These are phyloP conservation scores for Paragyromitra xinjiangensis DNA, from an alignment of 495 filamentous ascomycete genomes.

Conservation along the genomic window DNA sequence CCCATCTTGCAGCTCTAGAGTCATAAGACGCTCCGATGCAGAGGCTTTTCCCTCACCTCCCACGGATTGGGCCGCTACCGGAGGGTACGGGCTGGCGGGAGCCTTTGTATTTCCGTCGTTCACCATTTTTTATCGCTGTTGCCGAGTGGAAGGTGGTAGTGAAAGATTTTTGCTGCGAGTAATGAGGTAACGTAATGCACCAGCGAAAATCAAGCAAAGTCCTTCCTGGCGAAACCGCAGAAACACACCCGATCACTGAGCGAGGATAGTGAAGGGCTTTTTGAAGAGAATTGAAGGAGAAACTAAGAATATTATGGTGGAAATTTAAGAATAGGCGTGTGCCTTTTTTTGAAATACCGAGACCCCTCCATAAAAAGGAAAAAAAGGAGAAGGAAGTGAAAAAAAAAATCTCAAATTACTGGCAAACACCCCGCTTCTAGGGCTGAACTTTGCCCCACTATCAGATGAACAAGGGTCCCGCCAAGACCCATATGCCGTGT, in stretches of 20 bases:
- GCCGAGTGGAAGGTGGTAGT: background rate
- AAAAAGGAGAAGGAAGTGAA: constrained; percentile 2
- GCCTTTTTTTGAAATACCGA: constrained; percentile 9
- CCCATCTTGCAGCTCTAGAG: constrained; percentile 90
- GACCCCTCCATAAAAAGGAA: constrained; percentile 7
- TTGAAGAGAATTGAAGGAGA: background rate
- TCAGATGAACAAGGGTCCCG: background rate
- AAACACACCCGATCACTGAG: background rate
- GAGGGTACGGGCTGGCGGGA: constrained; percentile 60
- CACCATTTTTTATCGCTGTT: constrained; percentile 31
- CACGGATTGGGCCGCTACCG: constrained; percentile 65
- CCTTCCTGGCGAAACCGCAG: constrained; percentile 8
- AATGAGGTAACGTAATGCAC: constrained; percentile 27
- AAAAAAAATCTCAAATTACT: constrained; percentile 22
- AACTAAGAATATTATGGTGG: constrained; percentile 11
- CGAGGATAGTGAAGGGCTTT: background rate
- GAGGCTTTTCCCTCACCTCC: constrained; percentile 53
- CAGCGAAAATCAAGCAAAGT: constrained; percentile 15
- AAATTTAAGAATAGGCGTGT: constrained; percentile 2
- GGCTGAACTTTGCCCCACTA: constrained; percentile 17
- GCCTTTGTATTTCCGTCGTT: constrained; percentile 19
- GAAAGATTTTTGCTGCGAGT: constrained; percentile 25
- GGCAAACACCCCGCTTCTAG: constrained; percentile 29
- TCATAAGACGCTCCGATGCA: constrained; percentile 69
- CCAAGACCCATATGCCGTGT: background rate